These are phyloP conservation scores for Hyaloscypha variabilis DNA, from an alignment of 495 filamentous ascomycete species.

Conservation along the genomic window DNA sequence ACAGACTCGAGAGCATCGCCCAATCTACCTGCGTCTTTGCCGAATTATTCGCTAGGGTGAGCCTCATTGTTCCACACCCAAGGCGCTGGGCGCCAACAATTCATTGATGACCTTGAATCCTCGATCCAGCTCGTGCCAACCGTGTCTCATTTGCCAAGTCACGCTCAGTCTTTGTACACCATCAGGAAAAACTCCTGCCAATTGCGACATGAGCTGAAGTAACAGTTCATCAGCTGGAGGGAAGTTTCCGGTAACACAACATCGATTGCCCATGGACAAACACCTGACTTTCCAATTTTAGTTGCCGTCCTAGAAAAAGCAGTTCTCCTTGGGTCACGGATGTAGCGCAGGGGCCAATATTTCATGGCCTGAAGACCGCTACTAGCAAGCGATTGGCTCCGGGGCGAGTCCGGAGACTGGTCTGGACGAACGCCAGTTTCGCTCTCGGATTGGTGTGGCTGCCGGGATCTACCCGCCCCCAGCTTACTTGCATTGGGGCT, in stretches of 20 bases:
- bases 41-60: not conserved
- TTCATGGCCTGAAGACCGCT: no score
- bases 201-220: slow-evolving; percentile 14
- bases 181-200: not conserved
- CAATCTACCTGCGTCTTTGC: not conserved
- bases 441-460: slow-evolving; percentile 1
- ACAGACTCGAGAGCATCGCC: slow-evolving; percentile 12
- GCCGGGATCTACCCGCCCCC: slow-evolving; percentile 11
- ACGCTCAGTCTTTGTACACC: slow-evolving; percentile 4
- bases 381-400: slow-evolving; percentile 12
- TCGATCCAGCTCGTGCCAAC: slow-evolving; percentile 1
- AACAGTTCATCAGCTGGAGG: no score
- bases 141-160: slow-evolving; percentile 14
- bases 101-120: slow-evolving; percentile 8
- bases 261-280: no score
- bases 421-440: slow-evolving; percentile 14
- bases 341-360: no score
- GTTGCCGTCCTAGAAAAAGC: no score
- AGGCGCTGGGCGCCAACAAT: slow-evolving; percentile 8
- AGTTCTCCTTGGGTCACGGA: no score
- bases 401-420: slow-evolving; percentile 5
- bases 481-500: slow-evolving; percentile 15
- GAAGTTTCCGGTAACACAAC: no score
- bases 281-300: no score
- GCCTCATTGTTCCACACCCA: slow-evolving; percentile 11